phyloP scores from a whole-genome alignment of 257 asterid genomes.

The Datura wrightii region DNA sequence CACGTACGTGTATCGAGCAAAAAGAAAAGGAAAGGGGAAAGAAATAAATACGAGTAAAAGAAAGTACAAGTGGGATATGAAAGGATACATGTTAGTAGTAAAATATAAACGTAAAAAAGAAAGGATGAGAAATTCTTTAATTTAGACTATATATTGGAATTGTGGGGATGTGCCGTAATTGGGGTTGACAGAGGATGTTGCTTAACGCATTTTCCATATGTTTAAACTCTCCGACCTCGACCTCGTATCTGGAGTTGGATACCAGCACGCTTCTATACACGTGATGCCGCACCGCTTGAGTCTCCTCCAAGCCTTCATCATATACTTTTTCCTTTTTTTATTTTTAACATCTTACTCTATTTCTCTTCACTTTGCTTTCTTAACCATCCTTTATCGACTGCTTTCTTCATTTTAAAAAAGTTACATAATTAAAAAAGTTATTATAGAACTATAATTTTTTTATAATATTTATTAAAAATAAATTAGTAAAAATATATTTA shows the following conservation, averaged over 20 bases:
- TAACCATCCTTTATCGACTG: too few relatives aligned
- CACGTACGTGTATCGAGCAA: neutral
- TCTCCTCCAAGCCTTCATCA: conserved; percentile 40
- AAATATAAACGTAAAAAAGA: conserved; percentile 44
- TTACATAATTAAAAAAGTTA: too few relatives aligned
- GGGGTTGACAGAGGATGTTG: conserved; percentile 72
- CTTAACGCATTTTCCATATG: conserved; percentile 73
- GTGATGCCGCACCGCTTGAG: conserved; percentile 62
- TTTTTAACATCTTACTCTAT: too few relatives aligned
- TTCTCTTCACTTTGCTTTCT: too few relatives aligned
- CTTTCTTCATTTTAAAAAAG: too few relatives aligned
- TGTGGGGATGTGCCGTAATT: conserved; percentile 41
- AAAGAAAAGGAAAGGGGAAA: neutral
- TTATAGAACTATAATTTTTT: too few relatives aligned
- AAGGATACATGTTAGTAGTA: too few relatives aligned
- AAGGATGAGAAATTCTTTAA: too few relatives aligned
- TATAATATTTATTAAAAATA: too few relatives aligned
- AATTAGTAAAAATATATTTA: too few relatives aligned
- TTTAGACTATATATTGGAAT: conserved; percentile 30
- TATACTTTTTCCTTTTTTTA: neutral
- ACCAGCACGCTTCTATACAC: conserved; percentile 55
- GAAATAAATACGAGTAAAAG: neutral
- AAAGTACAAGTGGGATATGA: neutral
- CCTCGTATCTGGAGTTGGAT: conserved; percentile 54
- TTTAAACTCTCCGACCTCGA: neutral